Percentiles rank a stretch among this genome's conserved stretches.
These are phyloP conservation scores for Leccinum uliginosum DNA, from an alignment of 768 basidiomycete species.

Conservation along the genomic window DNA sequence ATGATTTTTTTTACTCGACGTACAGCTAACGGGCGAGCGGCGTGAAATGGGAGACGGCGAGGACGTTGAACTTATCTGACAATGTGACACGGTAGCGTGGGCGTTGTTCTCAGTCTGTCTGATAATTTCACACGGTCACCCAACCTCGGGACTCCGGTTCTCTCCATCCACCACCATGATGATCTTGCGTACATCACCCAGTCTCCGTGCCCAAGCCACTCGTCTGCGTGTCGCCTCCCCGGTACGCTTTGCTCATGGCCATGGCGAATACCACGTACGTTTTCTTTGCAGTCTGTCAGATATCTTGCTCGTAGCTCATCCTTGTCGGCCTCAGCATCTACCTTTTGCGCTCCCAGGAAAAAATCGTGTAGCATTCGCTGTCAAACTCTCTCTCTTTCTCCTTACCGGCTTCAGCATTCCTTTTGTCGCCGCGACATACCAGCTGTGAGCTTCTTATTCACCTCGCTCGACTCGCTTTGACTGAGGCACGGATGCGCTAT, in stretches of 20 bases:
- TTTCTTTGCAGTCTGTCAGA: not conserved
- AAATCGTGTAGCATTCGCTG: constrained; percentile 43
- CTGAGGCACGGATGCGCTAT: not conserved
- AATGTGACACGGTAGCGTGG: not conserved
- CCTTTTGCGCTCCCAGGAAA: constrained; percentile 53
- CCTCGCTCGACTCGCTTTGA: not conserved
- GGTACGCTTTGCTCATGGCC: constrained; percentile 46
- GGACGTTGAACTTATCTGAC: not conserved
- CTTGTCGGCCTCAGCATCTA: constrained; percentile 39
- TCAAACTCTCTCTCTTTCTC: constrained; percentile 37
- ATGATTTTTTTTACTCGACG: not conserved
- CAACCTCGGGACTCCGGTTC: constrained; percentile 4
- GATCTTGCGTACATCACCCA: constrained; percentile 42
- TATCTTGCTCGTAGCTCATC: constrained; percentile 7
- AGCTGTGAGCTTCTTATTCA: constrained; percentile 48
- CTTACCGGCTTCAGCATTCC: constrained; percentile 61
- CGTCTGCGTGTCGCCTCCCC: constrained; percentile 25
- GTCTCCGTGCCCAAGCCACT: constrained; percentile 36
- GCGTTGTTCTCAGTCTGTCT: not conserved
- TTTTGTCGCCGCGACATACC: constrained; percentile 55
- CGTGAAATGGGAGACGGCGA: not conserved
- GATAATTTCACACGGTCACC: constrained; percentile 17
- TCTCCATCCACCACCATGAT: constrained; percentile 28
- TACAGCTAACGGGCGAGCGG: not conserved
- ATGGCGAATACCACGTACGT: constrained; percentile 50